Percentiles rank a stretch among this genome's conserved stretches.
These are phyloP conservation scores for Ceratocystis lukuohia DNA, from an alignment of 2,329 filamentous ascomycete genomes.

Conservation along the genomic window DNA sequence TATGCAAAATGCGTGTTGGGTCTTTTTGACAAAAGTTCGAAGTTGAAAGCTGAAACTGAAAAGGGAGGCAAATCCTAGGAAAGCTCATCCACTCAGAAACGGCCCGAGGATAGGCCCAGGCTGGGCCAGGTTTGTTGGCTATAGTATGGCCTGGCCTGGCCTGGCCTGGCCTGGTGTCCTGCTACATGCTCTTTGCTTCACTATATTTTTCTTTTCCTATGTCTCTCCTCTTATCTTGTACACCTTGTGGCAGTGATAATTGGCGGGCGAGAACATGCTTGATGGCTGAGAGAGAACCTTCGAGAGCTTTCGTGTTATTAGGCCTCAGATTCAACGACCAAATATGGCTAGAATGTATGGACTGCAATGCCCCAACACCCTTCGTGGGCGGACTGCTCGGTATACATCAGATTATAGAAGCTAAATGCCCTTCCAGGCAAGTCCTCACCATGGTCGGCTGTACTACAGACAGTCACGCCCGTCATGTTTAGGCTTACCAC, in stretches of 20 bases:
- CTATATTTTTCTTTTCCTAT: not conserved
- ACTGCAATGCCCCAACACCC: too few relatives aligned
- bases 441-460: not conserved
- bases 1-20: not conserved
- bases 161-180: not conserved
- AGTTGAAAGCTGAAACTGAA: not conserved
- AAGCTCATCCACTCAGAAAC: not conserved
- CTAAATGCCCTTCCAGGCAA: not conserved
- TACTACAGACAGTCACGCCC: too few relatives aligned
- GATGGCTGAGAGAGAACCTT: not conserved
- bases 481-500: too few relatives aligned
- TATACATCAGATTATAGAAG: not conserved
- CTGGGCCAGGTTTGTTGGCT: not conserved
- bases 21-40: not conserved
- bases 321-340: not conserved
- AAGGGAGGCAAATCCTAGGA: not conserved
- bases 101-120: not conserved
- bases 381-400: too few relatives aligned
- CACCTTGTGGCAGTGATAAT: not conserved
- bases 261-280: too few relatives aligned
- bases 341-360: too few relatives aligned
- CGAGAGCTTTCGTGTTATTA: not conserved
- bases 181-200: not conserved
- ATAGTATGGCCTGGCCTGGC: not conserved
- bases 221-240: not conserved